phyloP scores from a whole-genome alignment of 345 rosid species.

The Combretum micranthum region DNA sequence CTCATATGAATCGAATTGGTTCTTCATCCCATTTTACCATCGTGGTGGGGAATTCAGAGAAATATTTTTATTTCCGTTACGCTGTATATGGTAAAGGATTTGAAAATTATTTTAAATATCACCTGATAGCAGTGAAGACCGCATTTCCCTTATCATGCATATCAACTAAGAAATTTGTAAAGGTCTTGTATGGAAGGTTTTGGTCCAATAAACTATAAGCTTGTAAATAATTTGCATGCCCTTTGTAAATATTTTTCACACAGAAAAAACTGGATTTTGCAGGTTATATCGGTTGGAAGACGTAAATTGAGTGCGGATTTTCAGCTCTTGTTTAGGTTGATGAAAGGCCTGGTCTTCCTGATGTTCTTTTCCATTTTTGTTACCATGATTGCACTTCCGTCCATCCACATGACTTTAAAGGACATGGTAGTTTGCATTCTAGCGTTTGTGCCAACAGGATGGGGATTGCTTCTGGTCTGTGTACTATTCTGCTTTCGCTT shows the following conservation, averaged over 20 bases:
- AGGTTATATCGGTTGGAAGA: constrained; percentile 69
- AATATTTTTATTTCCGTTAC: no score
- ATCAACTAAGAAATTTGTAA: no score
- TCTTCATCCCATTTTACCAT: background rate
- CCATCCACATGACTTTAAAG: constrained; percentile 41
- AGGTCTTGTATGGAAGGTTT: no score
- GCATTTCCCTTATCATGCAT: no score
- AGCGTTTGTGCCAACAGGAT: constrained; percentile 93
- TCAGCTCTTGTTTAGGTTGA: constrained; percentile 68
- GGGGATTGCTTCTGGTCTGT: constrained; percentile 84
- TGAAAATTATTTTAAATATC: no score
- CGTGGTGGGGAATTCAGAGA: no score
- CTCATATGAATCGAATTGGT: background rate
- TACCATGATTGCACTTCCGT: constrained; percentile 48
- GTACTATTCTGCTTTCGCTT: background rate
- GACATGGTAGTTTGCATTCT: constrained; percentile 68
- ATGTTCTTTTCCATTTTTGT: constrained; percentile 43
- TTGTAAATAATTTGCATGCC: background rate
- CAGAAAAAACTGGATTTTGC: constrained; percentile 3
- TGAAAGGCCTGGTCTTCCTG: constrained; percentile 66
- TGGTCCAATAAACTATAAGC: background rate
- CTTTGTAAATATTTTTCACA: background rate
- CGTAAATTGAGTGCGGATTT: constrained; percentile 59
- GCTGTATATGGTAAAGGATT: no score
- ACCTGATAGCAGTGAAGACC: no score